Evolutionary conservation across 768 basidiomycete genomes (phyloP).

Genomic region (Boletus sp.): DNA sequence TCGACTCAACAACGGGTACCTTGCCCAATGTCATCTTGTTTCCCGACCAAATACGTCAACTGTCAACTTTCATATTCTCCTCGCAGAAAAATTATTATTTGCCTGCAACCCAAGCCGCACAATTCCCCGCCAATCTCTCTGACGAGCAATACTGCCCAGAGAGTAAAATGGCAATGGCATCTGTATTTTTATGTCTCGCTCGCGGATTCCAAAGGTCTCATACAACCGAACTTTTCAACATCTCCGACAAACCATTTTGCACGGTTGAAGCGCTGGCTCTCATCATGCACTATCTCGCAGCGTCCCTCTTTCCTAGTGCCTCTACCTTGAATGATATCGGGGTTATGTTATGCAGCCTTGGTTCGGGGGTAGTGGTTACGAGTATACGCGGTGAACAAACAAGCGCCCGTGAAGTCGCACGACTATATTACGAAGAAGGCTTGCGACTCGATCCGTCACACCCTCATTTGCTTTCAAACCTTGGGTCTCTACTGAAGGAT

Average conservation of each 20-base stretch:
- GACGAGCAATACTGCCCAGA: constrained; percentile 24
- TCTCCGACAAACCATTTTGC: constrained; percentile 28
- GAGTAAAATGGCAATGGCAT: constrained; percentile 35
- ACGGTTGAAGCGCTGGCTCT: constrained; percentile 38
- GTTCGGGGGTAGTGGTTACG: constrained; percentile 18
- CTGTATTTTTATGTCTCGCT: constrained; percentile 44
- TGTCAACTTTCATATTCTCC: constrained; percentile 38
- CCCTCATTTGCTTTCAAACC: constrained; percentile 48
- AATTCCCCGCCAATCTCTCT: constrained; percentile 23
- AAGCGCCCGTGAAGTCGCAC: constrained; percentile 37
- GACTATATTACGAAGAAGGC: constrained; percentile 44
- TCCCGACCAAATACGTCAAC: constrained; percentile 37
- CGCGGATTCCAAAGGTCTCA: constrained; percentile 39
- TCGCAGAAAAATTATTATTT: constrained; percentile 32
- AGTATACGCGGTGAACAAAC: constrained; percentile 18
- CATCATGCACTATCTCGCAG: constrained; percentile 46
- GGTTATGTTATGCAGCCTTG: constrained; percentile 41
- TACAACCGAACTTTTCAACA: constrained; percentile 21
- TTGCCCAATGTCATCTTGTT: constrained; percentile 42
- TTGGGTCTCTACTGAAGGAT: constrained; percentile 50
- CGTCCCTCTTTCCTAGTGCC: constrained; percentile 42
- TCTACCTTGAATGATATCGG: constrained; percentile 51
- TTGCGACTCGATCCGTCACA: constrained; percentile 43
- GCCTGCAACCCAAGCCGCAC: constrained; percentile 30
- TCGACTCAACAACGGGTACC: constrained; percentile 35